phyloP scores from a whole-genome alignment of 2,329 filamentous ascomycete genomes.

The Xylogone sp. region DNA sequence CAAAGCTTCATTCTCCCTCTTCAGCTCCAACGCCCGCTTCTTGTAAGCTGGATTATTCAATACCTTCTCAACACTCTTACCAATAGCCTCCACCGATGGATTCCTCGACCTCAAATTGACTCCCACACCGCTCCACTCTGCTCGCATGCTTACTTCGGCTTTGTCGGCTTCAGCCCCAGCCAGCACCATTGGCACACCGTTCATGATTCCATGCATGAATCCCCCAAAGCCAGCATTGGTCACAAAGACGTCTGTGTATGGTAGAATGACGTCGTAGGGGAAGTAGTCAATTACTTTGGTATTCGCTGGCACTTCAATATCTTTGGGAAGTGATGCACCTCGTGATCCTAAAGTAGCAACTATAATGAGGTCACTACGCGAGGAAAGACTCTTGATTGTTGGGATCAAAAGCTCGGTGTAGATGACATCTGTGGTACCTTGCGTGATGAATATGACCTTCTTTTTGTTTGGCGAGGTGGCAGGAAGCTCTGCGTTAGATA shows the following conservation, averaged over 20 bases:
- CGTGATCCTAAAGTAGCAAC: slow-evolving; percentile 21
- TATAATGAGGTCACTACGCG: slow-evolving; percentile 25
- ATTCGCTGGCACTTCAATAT: slow-evolving; percentile 23
- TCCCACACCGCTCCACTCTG: slow-evolving; percentile 24
- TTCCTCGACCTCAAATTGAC: slow-evolving; percentile 19
- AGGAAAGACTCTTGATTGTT: slow-evolving; percentile 26
- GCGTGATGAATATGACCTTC: slow-evolving; percentile 26
- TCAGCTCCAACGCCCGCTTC: background rate
- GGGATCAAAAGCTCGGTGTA: slow-evolving; percentile 28
- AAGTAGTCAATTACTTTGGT: slow-evolving; percentile 27
- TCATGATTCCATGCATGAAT: slow-evolving; percentile 23
- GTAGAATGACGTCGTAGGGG: slow-evolving; percentile 27
- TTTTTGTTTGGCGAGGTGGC: too few species aligned
- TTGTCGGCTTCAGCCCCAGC: slow-evolving; percentile 28
- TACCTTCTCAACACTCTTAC: background rate
- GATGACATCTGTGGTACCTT: slow-evolving; percentile 26
- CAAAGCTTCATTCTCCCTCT: background rate
- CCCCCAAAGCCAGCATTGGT: slow-evolving; percentile 29
- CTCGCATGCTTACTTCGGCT: slow-evolving; percentile 19
- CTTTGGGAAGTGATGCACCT: slow-evolving; percentile 20
- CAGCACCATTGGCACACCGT: slow-evolving; percentile 28
- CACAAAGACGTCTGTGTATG: slow-evolving; percentile 26
- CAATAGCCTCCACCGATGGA: background rate
- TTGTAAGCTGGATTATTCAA: background rate
- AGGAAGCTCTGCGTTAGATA: too few species aligned